Base-by-base conservation (phyloP, 257 asterid genomes). In the Salvia splendens region DNA sequence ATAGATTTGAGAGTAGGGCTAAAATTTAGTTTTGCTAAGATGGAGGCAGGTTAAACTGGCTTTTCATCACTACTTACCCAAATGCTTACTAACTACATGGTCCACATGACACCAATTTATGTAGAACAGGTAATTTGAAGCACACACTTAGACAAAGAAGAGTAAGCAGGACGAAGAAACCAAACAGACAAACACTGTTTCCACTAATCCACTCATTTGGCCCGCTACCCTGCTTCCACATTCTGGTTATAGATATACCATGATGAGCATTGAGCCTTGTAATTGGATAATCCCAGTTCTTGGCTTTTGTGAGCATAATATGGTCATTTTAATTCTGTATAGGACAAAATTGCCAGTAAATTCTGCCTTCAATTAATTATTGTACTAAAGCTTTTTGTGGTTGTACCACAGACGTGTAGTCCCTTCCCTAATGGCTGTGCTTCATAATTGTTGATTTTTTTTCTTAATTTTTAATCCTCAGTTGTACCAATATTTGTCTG, bases 401-500 rank as follows among this genome's bases (percentile, higher is more conserved):
- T 33, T 24, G 30, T 24, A 24, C 30, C 30, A 24, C 24, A 20
- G 1, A 24, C 30, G 2, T 24, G 30, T 24, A 24, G 30, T 24
- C 2, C 30, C 30, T 24, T 24, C 30, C 30, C 30, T 24, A 24
- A 24, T 24, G 1, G 30, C 30, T 24, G 30, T 45, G 43, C 43
- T 46, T 12, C 3, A n/a, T 4, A 11, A 12, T 10, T 4, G 10
- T 61, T 1, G 30, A 24, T 3, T 3, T 20, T 43, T 12, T 45
- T 12, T 43, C n/a, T n/a, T n/a, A n/a, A 24, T 24, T 24, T 24
- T 62, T 6, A 45, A 1, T 28, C 36, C 7, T 7, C 4, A 4
- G 17, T 6, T 17, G 16, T 64, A 20, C 45, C 20, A 41, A 1
- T 24, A 0, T 12, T 42, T 61, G 17, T 6, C 3, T 87, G 71